Evolutionary conservation across 331 rosid genomes (phyloP).

Genomic region (Quercus phellos): DNA sequence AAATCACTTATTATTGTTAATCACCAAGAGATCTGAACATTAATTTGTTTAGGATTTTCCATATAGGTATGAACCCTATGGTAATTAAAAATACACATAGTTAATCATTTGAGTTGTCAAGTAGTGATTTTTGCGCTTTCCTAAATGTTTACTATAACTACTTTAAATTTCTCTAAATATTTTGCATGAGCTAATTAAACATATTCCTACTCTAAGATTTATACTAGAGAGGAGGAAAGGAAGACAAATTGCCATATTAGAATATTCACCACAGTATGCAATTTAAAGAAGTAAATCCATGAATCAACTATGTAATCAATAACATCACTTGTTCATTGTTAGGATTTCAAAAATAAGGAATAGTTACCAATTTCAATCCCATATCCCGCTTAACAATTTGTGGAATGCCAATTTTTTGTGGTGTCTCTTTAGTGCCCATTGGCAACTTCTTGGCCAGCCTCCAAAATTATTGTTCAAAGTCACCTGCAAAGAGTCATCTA

Average conservation of each 20-base stretch:
- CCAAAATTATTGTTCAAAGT: background rate
- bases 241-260: background rate
- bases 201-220: background rate
- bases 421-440: conserved; percentile 35
- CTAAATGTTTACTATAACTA: background rate
- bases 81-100: no score
- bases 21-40: no score
- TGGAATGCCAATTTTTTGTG: conserved; percentile 40
- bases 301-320: background rate
- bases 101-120: no score
- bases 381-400: conserved; percentile 56
- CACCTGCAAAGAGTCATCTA: background rate
- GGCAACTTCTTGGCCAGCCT: conserved; percentile 24
- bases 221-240: background rate
- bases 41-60: no score
- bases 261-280: background rate
- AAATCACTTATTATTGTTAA: no score
- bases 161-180: background rate
- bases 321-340: background rate
- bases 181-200: background rate
- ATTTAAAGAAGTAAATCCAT: background rate
- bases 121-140: no score
- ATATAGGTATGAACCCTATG: no score
- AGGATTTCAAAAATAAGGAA: background rate
- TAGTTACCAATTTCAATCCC: conserved; percentile 59